A percentile compares a stretch with the other conserved stretches of the same genome.
Conservation (phyloP, 2,329 filamentous ascomycete genomes). For the Beauveria sp. region DNA sequence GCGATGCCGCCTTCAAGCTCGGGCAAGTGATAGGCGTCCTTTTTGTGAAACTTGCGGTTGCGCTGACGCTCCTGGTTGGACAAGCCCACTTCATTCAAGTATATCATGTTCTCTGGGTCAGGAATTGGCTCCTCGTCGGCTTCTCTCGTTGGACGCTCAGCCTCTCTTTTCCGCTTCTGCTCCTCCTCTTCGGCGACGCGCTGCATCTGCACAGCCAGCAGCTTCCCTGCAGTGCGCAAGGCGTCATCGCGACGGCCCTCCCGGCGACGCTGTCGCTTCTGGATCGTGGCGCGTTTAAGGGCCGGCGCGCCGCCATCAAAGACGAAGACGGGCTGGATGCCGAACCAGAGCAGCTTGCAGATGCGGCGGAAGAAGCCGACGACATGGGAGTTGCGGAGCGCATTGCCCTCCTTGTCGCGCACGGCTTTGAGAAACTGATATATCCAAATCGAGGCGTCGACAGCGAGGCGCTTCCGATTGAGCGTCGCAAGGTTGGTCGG, state of each 20-base stretch:
- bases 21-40: slow-evolving; percentile 91
- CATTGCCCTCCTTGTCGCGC: slow-evolving; percentile 96
- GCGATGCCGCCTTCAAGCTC: slow-evolving; percentile 73
- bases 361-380: slow-evolving; percentile 98
- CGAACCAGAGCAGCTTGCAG: slow-evolving; percentile 94
- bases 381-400: slow-evolving; percentile 88
- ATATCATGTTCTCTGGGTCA: slow-evolving; percentile 63
- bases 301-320: slow-evolving; percentile 93
- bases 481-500: slow-evolving; percentile 95
- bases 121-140: slow-evolving; percentile 61
- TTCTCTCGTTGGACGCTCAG: slow-evolving; percentile 32
- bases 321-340: slow-evolving; percentile 93
- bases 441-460: slow-evolving; percentile 99
- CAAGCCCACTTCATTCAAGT: slow-evolving; percentile 86
- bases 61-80: slow-evolving; percentile 65
- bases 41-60: slow-evolving; percentile 75
- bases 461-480: slow-evolving; percentile 90
- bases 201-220: slow-evolving; percentile 93
- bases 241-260: slow-evolving; percentile 94
- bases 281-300: slow-evolving; percentile 87
- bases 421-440: slow-evolving; percentile 99
- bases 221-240: slow-evolving; percentile 78
- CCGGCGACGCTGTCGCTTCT: slow-evolving; percentile 65
- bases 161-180: slow-evolving; percentile 48
- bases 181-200: slow-evolving; percentile 79